Percentiles rank a stretch among this genome's conserved stretches.
Conservation (phyloP, 1,284 basidiomycete genomes). For the Agaricales sp. region DNA sequence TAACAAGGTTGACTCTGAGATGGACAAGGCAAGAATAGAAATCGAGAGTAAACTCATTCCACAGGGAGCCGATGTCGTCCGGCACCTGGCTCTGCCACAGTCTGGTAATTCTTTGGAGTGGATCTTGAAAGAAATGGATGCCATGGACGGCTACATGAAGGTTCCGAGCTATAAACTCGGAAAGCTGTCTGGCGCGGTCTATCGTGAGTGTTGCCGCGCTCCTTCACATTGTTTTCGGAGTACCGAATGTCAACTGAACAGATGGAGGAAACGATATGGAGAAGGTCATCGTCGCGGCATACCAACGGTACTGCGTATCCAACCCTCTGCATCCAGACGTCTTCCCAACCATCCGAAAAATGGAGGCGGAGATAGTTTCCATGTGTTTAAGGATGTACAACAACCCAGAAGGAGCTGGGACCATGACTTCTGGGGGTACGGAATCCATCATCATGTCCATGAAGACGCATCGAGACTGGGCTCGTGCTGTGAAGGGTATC, state of each 20-base stretch:
- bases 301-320: constrained; percentile 64
- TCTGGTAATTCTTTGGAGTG: constrained; percentile 65
- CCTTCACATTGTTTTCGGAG: too few species aligned
- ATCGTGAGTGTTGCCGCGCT: constrained; percentile 65
- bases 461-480: constrained; percentile 95
- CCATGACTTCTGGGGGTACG: constrained; percentile 92
- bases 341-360: constrained; percentile 91
- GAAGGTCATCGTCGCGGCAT: constrained; percentile 59
- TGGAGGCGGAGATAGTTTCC: constrained; percentile 96
- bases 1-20: constrained; percentile 58
- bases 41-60: constrained; percentile 65
- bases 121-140: constrained; percentile 72
- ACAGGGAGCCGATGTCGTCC: constrained; percentile 45
- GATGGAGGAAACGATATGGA: constrained; percentile 81
- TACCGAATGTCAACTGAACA: too few species aligned
- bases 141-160: constrained; percentile 50
- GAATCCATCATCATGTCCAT: constrained; percentile 94
- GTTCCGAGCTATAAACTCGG: constrained; percentile 61
- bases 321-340: constrained; percentile 96
- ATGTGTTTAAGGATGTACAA: constrained; percentile 89
- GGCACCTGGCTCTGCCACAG: constrained; percentile 58
- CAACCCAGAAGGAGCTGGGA: constrained; percentile 77
- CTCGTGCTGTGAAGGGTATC: constrained; percentile 75
- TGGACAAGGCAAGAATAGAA: constrained; percentile 54
- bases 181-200: constrained; percentile 81